Conservation (phyloP, 1,139 yeast genomes). For the Taphrina pruni region DNA sequence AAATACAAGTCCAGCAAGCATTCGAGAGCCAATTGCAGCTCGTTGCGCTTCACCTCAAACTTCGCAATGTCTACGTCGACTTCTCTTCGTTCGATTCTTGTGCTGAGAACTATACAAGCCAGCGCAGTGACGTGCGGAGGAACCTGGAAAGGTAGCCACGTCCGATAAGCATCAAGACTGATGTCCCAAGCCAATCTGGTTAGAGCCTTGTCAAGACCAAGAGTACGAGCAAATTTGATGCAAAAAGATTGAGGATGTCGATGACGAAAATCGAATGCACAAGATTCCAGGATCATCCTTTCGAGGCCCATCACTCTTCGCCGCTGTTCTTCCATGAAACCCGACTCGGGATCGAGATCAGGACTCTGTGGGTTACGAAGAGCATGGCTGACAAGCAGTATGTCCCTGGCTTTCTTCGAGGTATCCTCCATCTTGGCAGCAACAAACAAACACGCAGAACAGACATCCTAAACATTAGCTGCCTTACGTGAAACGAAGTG, state of each 20-base stretch:
- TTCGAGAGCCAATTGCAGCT: conserved; percentile 35
- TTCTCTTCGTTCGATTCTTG: conserved; percentile 50
- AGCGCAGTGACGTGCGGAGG: conserved; percentile 85
- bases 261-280: conserved; percentile 75
- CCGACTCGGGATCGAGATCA: conserved; percentile 44
- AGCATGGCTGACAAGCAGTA: conserved; percentile 52
- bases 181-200: conserved; percentile 71
- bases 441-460: conserved; percentile 74
- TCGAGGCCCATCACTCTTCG: conserved; percentile 55
- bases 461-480: conserved; percentile 57
- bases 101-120: conserved; percentile 64
- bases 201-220: conserved; percentile 47
- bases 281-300: conserved; percentile 72
- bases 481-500: conserved; percentile 48
- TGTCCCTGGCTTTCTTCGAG: conserved; percentile 75
- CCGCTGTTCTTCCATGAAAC: conserved; percentile 46
- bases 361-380: conserved; percentile 46
- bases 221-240: conserved; percentile 65
- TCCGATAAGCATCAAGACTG: conserved; percentile 72
- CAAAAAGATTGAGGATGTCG: conserved; percentile 70
- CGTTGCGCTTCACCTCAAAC: conserved; percentile 24
- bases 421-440: conserved; percentile 90
- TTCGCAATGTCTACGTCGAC: conserved; percentile 11
- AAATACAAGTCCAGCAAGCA: conserved; percentile 42
- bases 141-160: conserved; percentile 70